Evolutionary conservation across 805 yeast species (phyloP).

Genomic region (Cyberlindnera americana): DNA sequence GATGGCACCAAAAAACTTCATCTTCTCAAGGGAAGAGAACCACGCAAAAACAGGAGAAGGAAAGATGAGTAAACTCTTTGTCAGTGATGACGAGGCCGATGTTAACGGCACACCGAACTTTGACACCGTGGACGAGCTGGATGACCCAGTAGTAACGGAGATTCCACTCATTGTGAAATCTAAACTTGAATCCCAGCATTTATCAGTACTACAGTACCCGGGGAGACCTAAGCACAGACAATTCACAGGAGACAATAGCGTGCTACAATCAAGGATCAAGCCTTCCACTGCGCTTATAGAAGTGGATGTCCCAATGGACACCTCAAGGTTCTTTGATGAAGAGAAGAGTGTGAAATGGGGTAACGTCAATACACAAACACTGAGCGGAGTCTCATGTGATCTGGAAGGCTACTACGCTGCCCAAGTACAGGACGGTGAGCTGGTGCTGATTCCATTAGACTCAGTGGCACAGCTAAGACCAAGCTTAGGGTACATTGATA

Average conservation of each 20-base stretch:
- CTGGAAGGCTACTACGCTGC: conserved; percentile 52
- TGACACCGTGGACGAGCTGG: conserved; percentile 24
- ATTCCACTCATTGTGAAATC: conserved; percentile 51
- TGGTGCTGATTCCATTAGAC: conserved; percentile 63
- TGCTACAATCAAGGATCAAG: conserved; percentile 49
- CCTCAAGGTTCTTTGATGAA: conserved; percentile 61
- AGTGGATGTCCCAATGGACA: conserved; percentile 72
- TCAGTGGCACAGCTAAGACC: conserved; percentile 79
- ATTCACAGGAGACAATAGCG: conserved; percentile 33
- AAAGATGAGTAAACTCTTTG: conserved; percentile 19
- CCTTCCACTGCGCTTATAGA: conserved; percentile 62
- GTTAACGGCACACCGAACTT: background rate
- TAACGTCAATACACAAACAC: conserved; percentile 52
- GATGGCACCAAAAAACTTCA: background rate
- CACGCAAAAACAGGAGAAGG: background rate
- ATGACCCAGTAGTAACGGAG: conserved; percentile 54
- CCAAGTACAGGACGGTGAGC: conserved; percentile 41
- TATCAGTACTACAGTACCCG: conserved; percentile 57
- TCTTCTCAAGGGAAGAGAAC: background rate
- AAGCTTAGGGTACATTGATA: conserved; percentile 74
- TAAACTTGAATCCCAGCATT: conserved; percentile 26
- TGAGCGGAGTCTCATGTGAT: conserved; percentile 65
- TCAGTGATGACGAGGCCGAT: conserved; percentile 22
- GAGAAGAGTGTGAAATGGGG: conserved; percentile 65
- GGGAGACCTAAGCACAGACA: conserved; percentile 48